These are phyloP conservation scores for Striga asiatica DNA, from an alignment of 257 asterid genomes.

Conservation along the genomic window DNA sequence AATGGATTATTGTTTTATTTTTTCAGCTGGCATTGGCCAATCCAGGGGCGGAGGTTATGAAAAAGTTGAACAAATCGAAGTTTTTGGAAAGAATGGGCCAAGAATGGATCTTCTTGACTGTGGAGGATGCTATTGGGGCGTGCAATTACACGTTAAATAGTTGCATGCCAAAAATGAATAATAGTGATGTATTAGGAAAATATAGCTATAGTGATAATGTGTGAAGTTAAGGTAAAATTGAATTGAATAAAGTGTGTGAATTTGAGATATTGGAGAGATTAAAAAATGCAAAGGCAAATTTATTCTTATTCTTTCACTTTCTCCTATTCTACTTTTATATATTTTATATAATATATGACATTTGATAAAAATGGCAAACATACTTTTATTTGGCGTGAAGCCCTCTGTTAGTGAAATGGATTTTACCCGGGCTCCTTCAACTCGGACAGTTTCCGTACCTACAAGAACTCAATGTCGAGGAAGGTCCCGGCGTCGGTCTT, in stretches of 20 bases:
- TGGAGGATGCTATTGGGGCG: slow-evolving; percentile 83
- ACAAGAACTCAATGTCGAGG: no score
- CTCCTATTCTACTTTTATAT: no score
- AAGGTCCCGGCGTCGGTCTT: no score
- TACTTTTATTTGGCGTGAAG: no score
- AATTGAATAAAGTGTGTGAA: no score
- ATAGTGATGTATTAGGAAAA: slow-evolving; percentile 17
- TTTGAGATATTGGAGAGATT: neutral
- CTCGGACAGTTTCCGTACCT: no score
- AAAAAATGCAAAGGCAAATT: slow-evolving; percentile 1
- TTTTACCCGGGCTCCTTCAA: no score
- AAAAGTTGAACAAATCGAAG: slow-evolving; percentile 70
- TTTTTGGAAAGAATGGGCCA: slow-evolving; percentile 60
- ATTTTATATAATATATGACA: no score
- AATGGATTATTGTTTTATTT: no score
- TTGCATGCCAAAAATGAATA: slow-evolving; percentile 27
- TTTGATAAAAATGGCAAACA: no score
- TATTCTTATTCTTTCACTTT: no score
- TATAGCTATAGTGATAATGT: slow-evolving; percentile 50
- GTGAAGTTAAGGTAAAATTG: slow-evolving; percentile 1
- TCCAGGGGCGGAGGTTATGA: slow-evolving; percentile 80
- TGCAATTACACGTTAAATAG: slow-evolving; percentile 68
- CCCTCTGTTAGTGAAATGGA: no score
- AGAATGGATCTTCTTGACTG: slow-evolving; percentile 78
- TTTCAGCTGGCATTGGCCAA: slow-evolving; percentile 58